These are phyloP conservation scores for Cystobasidium ongulense DNA, from an alignment of 768 basidiomycete genomes.

Conservation along the genomic window DNA sequence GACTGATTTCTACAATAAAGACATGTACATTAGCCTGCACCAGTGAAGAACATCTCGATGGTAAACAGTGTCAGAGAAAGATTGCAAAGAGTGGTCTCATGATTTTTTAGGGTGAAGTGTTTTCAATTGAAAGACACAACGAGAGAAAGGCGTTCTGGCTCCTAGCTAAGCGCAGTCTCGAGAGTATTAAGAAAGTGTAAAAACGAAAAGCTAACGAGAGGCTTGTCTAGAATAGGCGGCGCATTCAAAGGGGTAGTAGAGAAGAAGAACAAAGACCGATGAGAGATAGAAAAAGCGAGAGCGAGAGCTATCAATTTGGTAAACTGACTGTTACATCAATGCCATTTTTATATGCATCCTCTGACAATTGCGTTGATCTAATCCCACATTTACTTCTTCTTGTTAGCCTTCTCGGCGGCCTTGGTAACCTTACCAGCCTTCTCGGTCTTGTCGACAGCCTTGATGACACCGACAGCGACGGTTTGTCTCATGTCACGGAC, in stretches of 20 bases:
- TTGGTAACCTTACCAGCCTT: constrained; percentile 40
- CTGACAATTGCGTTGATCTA: neutral
- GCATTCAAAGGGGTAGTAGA: neutral
- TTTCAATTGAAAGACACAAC: no score
- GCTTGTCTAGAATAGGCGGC: neutral
- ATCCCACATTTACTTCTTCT: constrained; percentile 26
- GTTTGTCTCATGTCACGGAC: constrained; percentile 99
- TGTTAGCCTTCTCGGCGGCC: constrained; percentile 77
- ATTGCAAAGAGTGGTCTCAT: no score
- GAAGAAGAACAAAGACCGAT: neutral
- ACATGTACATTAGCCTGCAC: neutral
- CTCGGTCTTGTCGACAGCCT: constrained; percentile 80
- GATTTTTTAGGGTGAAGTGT: no score
- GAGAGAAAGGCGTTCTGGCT: neutral
- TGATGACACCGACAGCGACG: constrained; percentile 67
- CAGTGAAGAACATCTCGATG: no score
- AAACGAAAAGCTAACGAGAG: neutral
- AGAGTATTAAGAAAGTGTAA: neutral
- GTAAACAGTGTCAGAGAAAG: no score
- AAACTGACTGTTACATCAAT: neutral
- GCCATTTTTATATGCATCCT: neutral
- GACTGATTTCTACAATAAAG: neutral
- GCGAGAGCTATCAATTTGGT: neutral
- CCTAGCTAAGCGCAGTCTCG: neutral
- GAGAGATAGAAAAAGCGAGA: neutral